Conservation (phyloP, 2,329 filamentous ascomycete genomes). For the Parastagonospora avenae region DNA sequence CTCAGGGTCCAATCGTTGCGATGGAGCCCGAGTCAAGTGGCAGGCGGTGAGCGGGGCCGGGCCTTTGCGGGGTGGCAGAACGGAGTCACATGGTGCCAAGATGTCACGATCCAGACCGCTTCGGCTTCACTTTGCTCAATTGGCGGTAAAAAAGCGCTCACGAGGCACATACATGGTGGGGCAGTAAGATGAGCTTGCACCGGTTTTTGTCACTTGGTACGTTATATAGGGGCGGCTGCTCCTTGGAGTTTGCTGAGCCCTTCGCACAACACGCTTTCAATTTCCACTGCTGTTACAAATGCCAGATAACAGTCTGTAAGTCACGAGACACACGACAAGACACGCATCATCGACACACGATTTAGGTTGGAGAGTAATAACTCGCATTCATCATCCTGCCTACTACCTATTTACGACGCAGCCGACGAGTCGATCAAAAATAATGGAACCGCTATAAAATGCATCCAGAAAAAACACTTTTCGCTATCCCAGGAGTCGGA, state of each 20-base stretch:
- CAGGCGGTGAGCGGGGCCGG: constrained; percentile 31
- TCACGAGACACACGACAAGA: neutral
- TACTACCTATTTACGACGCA: constrained; percentile 31
- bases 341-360: constrained; percentile 11
- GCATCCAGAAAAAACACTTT: constrained; percentile 38
- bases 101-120: constrained; percentile 36
- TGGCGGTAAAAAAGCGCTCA: constrained; percentile 22
- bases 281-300: neutral
- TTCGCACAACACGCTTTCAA: neutral
- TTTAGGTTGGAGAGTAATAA: constrained; percentile 15
- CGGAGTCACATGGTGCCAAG: constrained; percentile 30
- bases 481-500: constrained; percentile 32
- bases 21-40: constrained; percentile 14
- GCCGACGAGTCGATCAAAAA: constrained; percentile 19
- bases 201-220: constrained; percentile 25
- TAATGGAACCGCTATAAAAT: constrained; percentile 38
- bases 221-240: constrained; percentile 16
- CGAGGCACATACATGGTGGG: constrained; percentile 18
- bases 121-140: constrained; percentile 19
- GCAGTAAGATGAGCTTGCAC: constrained; percentile 17
- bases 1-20: constrained; percentile 29
- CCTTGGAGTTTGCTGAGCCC: neutral
- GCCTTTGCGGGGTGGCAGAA: constrained; percentile 14
- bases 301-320: neutral
- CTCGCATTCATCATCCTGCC: constrained; percentile 25